Evolutionary conservation across 257 asterid species (phyloP), one percentile per base, ranked within the genome.

Genomic region (Solanum boliviense): DNA sequence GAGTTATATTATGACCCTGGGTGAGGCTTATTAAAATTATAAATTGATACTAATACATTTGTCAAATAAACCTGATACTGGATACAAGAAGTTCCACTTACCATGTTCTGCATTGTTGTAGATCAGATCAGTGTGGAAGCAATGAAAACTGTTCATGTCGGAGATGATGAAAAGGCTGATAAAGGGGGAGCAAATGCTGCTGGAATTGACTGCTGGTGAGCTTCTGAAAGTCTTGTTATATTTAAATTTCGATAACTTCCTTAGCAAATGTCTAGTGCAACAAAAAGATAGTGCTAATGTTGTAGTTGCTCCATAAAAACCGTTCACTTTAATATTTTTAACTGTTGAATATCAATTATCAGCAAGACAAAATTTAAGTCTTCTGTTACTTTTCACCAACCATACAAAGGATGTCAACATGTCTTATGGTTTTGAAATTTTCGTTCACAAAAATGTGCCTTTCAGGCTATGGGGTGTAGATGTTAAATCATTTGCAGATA

Each of bases 391-490:
- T 44, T 39, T 27, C 9, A 44, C 67, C 85, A 44, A 79, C 58
- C 38, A 44, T 27, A 44, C 85, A 79, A 46, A 79, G 67, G 5
- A 5, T 6, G 5, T 9, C 16, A 25, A 29, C 0, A 4, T 46
- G 41, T 81, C 18, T 12, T 46, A 18, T 81, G 39, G 39, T 27
- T 44, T 2, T 44, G 25, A 79, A 78, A 79, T 44, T 44, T 27
- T 27, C 39, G 9, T 79, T 79, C 65, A 79, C 38, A 79, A 79
- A 78, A 41, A 7, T 41, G 31, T 78, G 18, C 6, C 27, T 44
- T 81, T 81, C 94, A 97, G 99, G 99, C 92, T 95, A 75, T 97
- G 99, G 99, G 98, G 98, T 13, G 86, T 81, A 72, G 99, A 95
- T 29, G 98, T 97, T 89, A 93, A 90, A 89, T 92, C 90, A 89